Evolutionary conservation across 768 basidiomycete genomes (phyloP), one percentile per base, ranked within the genome.

Genomic region (Holtermanniella nyarrowii): DNA sequence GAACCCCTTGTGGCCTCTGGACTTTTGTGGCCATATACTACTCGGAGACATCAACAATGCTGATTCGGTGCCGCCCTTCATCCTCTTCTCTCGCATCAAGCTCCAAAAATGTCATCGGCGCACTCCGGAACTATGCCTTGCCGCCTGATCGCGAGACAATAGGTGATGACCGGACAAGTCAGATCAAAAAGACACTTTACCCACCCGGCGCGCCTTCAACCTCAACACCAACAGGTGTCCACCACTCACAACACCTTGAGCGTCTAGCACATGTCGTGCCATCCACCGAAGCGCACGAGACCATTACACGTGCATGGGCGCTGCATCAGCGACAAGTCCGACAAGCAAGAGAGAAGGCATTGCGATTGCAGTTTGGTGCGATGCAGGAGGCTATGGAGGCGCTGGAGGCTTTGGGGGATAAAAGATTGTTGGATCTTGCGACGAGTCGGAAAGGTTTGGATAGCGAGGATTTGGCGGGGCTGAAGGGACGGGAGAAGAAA

Each of bases 251-350:
- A 69, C 84, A 88, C 24, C 80, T 78, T 27, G 79, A 76, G 45
- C 82, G 86, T 7, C 74, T 96, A 14, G 82, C 85, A 58, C 78
- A 78, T 49, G 86, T 86, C n/a, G 84, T 95, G 47, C 87, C 88
- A 12, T 87, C 86, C 2, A 79, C 77, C 3, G 88, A 93, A 69
- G 88, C 86, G 0, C 88, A 95, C 73, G 80, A 88, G 56, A 95
- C 88, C 1, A 89, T 95, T 48, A 84, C 88, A 58, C 81, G 90
- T 26, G 90, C 90, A 3, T 96, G 86, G 85, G 74, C 82, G 47
- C 77, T 96, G 11, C 82, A 88, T 73, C 77, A 80, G 58, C 79
- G 90, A 25, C 82, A 86, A 63, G 54, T 82, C 37, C 80, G 90
- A 40, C 80, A 84, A 63, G 75, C 77, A 55, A 77, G 85, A 42